phyloP scores from a whole-genome alignment of 805 yeast species.

The Barnettozyma pratensis region DNA sequence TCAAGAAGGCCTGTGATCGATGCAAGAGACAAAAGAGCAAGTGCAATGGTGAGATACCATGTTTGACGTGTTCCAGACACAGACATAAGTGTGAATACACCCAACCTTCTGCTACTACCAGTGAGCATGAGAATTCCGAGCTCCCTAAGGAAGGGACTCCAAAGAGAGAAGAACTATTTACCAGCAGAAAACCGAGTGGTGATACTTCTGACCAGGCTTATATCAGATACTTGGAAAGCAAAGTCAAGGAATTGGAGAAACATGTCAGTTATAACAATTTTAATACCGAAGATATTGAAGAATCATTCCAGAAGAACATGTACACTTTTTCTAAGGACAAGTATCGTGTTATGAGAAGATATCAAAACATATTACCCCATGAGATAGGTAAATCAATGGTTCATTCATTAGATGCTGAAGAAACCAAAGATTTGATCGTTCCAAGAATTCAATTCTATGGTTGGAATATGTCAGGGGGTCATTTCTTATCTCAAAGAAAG shows the following conservation, averaged over 20 bases:
- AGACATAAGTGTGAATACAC: conserved; percentile 10
- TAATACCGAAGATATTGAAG: conserved; percentile 8
- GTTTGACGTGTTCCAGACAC: conserved; percentile 35
- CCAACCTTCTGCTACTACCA: too few species aligned
- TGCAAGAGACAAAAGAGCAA: conserved; percentile 53
- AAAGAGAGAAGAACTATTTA: neutral
- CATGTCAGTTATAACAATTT: conserved; percentile 8
- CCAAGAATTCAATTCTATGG: conserved; percentile 60
- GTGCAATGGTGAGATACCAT: conserved; percentile 51
- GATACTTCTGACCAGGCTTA: conserved; percentile 13
- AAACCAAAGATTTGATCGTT: conserved; percentile 29
- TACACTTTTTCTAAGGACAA: conserved; percentile 33
- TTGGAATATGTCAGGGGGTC: conserved; percentile 61
- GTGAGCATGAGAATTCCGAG: too few species aligned
- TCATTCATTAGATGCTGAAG: conserved; percentile 30
- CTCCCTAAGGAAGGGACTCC: neutral
- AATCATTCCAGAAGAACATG: conserved; percentile 18
- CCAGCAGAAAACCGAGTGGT: too few species aligned
- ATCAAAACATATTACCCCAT: conserved; percentile 37
- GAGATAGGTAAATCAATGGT: conserved; percentile 34
- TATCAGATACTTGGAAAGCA: conserved; percentile 33
- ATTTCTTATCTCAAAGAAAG: conserved; percentile 36
- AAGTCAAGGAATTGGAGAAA: conserved; percentile 35
- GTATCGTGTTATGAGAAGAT: conserved; percentile 43
- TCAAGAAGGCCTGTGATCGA: conserved; percentile 49